These are phyloP conservation scores for Wickerhamomyces bovis DNA, from an alignment of 805 yeast species.

Conservation along the genomic window DNA sequence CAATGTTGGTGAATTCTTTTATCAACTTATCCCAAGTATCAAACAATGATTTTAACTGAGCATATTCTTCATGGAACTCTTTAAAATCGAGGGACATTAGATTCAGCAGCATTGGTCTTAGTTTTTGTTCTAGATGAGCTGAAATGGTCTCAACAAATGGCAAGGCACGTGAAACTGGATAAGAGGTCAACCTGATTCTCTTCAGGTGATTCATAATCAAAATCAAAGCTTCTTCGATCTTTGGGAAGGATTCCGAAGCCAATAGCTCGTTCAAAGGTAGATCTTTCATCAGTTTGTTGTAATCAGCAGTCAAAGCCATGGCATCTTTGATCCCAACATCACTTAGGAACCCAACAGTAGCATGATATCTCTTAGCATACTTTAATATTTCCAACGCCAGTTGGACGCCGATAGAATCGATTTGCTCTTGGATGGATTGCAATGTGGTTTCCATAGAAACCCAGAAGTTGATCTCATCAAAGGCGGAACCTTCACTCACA, in stretches of 20 bases:
- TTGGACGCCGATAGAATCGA: slow-evolving; percentile 45
- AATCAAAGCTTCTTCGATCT: slow-evolving; percentile 39
- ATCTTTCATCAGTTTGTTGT: slow-evolving; percentile 60
- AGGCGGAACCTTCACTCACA: slow-evolving; percentile 47
- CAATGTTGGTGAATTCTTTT: slow-evolving; percentile 56
- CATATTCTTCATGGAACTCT: slow-evolving; percentile 32
- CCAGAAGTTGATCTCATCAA: slow-evolving; percentile 79
- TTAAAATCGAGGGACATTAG: slow-evolving; percentile 38
- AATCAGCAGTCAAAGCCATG: slow-evolving; percentile 42
- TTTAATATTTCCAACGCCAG: slow-evolving; percentile 56
- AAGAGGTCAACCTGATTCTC: slow-evolving; percentile 49
- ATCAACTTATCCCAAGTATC: slow-evolving; percentile 52
- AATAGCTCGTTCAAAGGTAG: slow-evolving; percentile 60
- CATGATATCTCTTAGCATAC: slow-evolving; percentile 72
- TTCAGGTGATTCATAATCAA: slow-evolving; percentile 57
- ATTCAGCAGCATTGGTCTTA: slow-evolving; percentile 36
- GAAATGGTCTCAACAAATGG: slow-evolving; percentile 62
- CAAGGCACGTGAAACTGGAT: slow-evolving; percentile 61
- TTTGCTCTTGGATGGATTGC: slow-evolving; percentile 48
- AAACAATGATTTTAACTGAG: slow-evolving; percentile 30
- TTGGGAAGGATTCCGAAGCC: slow-evolving; percentile 38
- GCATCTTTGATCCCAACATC: slow-evolving; percentile 65
- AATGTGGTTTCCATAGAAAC: slow-evolving; percentile 59
- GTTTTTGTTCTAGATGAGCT: slow-evolving; percentile 42
- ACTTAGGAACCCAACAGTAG: slow-evolving; percentile 63